Evolutionary conservation across 2,329 filamentous ascomycete species (phyloP).

Genomic region (Gnomoniopsis smithogilvyi): DNA sequence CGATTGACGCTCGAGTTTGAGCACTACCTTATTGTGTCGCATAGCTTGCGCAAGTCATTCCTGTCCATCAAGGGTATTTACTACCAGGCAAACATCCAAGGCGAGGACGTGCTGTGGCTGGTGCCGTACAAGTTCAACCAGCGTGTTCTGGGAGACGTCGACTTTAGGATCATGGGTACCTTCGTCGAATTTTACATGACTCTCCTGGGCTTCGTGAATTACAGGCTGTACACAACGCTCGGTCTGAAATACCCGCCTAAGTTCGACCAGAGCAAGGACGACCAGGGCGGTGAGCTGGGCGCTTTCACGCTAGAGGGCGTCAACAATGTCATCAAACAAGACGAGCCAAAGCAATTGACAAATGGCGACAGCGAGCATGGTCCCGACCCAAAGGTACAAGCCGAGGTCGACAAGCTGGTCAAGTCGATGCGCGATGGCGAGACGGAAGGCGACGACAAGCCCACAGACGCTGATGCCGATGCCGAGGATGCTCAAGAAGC

Average conservation of each 20-base stretch:
- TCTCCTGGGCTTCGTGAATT: constrained; percentile 93
- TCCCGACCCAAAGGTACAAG: constrained; percentile 60
- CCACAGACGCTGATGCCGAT: constrained; percentile 38
- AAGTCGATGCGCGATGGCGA: constrained; percentile 58
- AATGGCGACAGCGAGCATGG: constrained; percentile 50
- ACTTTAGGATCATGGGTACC: constrained; percentile 98
- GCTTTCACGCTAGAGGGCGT: constrained; percentile 85
- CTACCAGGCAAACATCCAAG: constrained; percentile 96
- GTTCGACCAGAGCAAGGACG: constrained; percentile 83
- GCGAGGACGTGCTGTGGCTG: constrained; percentile 94
- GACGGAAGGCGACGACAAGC: constrained; percentile 35
- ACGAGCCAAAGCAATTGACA: constrained; percentile 51
- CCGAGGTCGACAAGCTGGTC: constrained; percentile 66
- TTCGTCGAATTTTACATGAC: constrained; percentile 99
- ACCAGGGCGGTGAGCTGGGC: constrained; percentile 82
- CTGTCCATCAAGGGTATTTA: constrained; percentile 99
- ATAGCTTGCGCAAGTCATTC: constrained; percentile 93
- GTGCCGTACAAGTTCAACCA: constrained; percentile 99
- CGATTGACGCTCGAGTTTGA: constrained; percentile 92
- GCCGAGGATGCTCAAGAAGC: constrained; percentile 44
- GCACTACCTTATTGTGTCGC: constrained; percentile 91
- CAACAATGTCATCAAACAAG: constrained; percentile 54
- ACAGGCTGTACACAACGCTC: constrained; percentile 84
- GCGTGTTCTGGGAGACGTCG: constrained; percentile 86
- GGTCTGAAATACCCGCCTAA: constrained; percentile 95